phyloP scores from a whole-genome alignment of 2,329 filamentous ascomycete species.

The Xylariomycetidae sp. region DNA sequence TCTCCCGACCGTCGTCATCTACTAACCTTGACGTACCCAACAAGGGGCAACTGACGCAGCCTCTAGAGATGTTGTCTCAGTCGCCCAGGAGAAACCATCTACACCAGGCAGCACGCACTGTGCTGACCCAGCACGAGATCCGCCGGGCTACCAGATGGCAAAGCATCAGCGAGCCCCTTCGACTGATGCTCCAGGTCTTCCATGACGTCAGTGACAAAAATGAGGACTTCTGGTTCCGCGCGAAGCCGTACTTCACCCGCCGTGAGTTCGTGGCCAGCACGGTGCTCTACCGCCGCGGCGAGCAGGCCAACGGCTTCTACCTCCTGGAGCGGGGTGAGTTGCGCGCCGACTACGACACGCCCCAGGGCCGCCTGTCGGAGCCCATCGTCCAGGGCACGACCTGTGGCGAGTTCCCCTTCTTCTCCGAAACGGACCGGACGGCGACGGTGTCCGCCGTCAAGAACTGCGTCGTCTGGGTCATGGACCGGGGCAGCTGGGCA shows the following conservation, averaged over 20 bases:
- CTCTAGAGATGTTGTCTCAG: constrained; percentile 51
- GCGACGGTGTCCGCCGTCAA: constrained; percentile 81
- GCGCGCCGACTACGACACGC: constrained; percentile 82
- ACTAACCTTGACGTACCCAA: constrained; percentile 46
- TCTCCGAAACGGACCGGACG: constrained; percentile 82
- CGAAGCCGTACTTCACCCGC: constrained; percentile 68
- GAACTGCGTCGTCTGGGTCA: constrained; percentile 76
- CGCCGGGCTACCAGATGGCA: constrained; percentile 67
- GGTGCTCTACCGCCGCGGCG: constrained; percentile 72
- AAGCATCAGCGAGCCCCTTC: constrained; percentile 82
- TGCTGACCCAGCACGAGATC: constrained; percentile 63
- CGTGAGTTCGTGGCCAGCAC: constrained; percentile 65
- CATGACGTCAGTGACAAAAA: constrained; percentile 79
- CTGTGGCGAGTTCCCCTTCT: constrained; percentile 94
- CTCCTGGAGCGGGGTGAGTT: constrained; percentile 85
- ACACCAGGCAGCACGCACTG: constrained; percentile 70
- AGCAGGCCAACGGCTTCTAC: constrained; percentile 79
- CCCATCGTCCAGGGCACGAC: constrained; percentile 92
- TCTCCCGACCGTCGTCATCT: constrained; percentile 37
- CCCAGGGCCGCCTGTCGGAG: constrained; percentile 84
- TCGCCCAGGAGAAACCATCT: constrained; percentile 79
- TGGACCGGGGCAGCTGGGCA: constrained; percentile 69
- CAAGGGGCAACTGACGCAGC: constrained; percentile 23
- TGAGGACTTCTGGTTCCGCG: constrained; percentile 92
- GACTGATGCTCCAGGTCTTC: constrained; percentile 93